Evolutionary conservation across 192 early-diverging fungal species (phyloP), one percentile per base, ranked within the genome.

Genomic region (Gigaspora rosea): DNA sequence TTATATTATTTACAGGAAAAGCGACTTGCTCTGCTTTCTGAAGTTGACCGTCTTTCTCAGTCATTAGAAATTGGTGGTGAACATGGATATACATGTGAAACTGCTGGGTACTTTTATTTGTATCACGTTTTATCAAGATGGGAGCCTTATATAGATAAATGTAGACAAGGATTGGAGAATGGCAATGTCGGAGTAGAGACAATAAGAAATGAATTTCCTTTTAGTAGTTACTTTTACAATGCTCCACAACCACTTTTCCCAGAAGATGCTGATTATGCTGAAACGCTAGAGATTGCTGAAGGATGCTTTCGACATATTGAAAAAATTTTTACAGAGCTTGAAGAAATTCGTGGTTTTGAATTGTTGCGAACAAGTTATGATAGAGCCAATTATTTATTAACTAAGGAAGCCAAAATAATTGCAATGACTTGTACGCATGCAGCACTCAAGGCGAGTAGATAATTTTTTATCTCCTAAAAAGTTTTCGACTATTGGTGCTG

Each of bases 351-450:
- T 71, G 92, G 97, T 3, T 98, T 99, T 80, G 98, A 99, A 83
- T 83, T 99, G 48, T 82, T 99, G 67, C 82, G 93, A 15, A 91
- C 88, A 12, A 83, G 87, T 61, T 82, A 83, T 61, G 96, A 97
- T 59, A 88, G 97, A 35, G 87, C 93, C 36, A 93, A 96, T 79
- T 99, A 98, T 80, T 77, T 99, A 64, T 83, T 99, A 63, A 92
- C 96, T 11, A 97, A 95, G 71, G 96, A 98, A 82, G 97, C 98
- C 50, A 91, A 93, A 72, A 95, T 99, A 27, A 92, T 98, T 70
- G 97, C 96, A 32, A 94, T 99, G 93, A 99, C 98, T 0, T 97
- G 95, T 82, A 98, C 96, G 0, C 94, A 99, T 78, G 96, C 96
- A 13, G 94, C 97, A 7, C 86, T 99, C 52, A 95, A 95, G 75